phyloP scores from a whole-genome alignment of 768 basidiomycete species.

The Leccinum pellstonianum region DNA sequence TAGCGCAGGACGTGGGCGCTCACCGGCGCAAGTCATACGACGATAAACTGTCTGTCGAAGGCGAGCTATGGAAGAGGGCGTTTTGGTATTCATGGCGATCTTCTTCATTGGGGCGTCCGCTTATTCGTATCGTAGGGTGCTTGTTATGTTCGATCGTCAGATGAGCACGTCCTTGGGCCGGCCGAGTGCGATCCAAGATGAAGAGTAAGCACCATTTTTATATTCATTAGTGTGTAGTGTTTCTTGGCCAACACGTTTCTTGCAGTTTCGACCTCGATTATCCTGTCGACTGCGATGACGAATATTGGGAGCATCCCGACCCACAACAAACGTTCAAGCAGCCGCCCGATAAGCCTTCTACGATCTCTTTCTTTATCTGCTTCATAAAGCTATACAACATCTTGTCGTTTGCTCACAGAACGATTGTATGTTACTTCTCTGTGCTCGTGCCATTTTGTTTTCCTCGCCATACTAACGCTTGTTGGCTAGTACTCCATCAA shows the following conservation, averaged over 20 bases:
- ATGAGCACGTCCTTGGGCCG: slow-evolving; percentile 57
- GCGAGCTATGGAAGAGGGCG: slow-evolving; percentile 60
- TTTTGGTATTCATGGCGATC: slow-evolving; percentile 38
- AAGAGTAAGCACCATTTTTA: slow-evolving; percentile 49
- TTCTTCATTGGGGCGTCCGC: neutral
- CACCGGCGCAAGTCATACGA: slow-evolving; percentile 41
- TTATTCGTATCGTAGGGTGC: slow-evolving; percentile 22
- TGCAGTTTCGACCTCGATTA: slow-evolving; percentile 58
- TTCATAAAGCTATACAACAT: slow-evolving; percentile 62
- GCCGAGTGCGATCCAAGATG: slow-evolving; percentile 64
- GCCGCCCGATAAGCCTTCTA: slow-evolving; percentile 57
- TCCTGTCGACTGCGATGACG: slow-evolving; percentile 67
- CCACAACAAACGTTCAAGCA: slow-evolving; percentile 56
- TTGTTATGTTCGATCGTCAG: slow-evolving; percentile 31
- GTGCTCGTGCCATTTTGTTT: neutral
- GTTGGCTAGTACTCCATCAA: slow-evolving; percentile 65
- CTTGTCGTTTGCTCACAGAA: slow-evolving; percentile 57
- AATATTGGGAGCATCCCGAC: slow-evolving; percentile 58
- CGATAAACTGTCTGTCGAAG: slow-evolving; percentile 40
- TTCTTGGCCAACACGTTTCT: neutral
- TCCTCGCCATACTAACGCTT: neutral
- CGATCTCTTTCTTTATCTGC: slow-evolving; percentile 50
- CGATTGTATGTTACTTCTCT: slow-evolving; percentile 48
- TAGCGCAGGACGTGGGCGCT: slow-evolving; percentile 59
- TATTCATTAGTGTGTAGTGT: neutral